A percentile compares a stretch with the other conserved stretches of the same genome.
phyloP scores from a whole-genome alignment of 306 rosid species.

The Crotalaria pallida region DNA sequence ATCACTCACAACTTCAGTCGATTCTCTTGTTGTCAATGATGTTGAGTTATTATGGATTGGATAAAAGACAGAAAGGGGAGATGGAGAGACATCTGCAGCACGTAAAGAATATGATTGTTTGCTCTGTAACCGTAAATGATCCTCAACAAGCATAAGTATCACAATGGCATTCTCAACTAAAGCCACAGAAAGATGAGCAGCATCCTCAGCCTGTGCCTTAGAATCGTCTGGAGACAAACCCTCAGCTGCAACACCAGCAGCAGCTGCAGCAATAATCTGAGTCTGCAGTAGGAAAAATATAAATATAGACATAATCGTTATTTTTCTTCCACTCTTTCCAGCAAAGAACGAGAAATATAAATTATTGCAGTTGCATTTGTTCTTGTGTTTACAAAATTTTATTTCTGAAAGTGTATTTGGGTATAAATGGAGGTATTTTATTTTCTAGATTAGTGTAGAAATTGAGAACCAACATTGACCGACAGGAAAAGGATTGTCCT shows the following conservation, averaged over 20 bases:
- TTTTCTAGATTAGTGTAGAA: neutral
- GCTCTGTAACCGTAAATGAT: conserved; percentile 90
- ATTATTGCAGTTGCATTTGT: neutral
- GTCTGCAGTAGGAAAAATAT: conserved; percentile 63
- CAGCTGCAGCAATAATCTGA: conserved; percentile 90
- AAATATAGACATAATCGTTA: conserved; percentile 32
- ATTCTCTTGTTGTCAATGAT: conserved; percentile 37
- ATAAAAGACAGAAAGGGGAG: conserved; percentile 74
- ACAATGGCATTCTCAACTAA: conserved; percentile 95
- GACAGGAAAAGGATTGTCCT: neutral
- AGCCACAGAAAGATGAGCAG: conserved; percentile 90
- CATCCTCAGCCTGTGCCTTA: conserved; percentile 87
- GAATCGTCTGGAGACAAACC: conserved; percentile 79
- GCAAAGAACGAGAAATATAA: conserved; percentile 5
- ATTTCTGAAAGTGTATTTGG: neutral
- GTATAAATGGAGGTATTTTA: neutral
- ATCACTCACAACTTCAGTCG: conserved; percentile 39
- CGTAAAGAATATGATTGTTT: conserved; percentile 55
- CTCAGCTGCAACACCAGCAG: conserved; percentile 95
- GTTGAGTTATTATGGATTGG: conserved; percentile 44
- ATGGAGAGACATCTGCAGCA: conserved; percentile 54
- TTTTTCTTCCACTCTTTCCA: conserved; percentile 16
- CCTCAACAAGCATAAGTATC: conserved; percentile 98
- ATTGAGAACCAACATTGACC: conserved; percentile 5
- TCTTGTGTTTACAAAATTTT: neutral